These are phyloP conservation scores for Globisporangium barbulae DNA, from an alignment of 352 stramenopile genomes.

Conservation along the genomic window DNA sequence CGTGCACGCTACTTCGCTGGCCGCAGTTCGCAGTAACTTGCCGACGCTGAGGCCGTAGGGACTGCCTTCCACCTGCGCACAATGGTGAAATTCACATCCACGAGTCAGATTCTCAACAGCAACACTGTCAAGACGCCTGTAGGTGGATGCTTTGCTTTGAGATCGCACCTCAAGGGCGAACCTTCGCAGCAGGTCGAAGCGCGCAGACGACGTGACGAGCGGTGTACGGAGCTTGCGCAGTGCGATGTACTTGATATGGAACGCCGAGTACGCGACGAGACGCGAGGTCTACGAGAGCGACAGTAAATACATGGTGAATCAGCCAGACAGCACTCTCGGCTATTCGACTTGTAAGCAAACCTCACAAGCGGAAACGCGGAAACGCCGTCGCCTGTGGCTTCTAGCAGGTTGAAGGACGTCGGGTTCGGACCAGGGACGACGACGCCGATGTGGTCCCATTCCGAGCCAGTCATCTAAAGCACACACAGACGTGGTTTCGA, in stretches of 20 bases:
- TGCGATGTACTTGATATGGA: constrained; percentile 45
- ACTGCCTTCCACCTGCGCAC: constrained; percentile 33
- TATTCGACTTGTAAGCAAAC: not conserved
- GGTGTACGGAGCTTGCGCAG: constrained; percentile 51
- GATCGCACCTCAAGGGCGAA: constrained; percentile 35
- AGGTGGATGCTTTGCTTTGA: not conserved
- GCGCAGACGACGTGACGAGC: constrained; percentile 38
- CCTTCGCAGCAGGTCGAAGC: constrained; percentile 39
- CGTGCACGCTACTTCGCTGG: constrained; percentile 7
- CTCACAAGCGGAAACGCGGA: constrained; percentile 44
- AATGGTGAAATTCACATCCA: not conserved
- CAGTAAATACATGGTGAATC: not conserved
- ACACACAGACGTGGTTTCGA: not conserved
- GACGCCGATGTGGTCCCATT: constrained; percentile 67
- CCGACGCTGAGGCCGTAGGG: constrained; percentile 52
- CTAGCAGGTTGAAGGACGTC: constrained; percentile 36
- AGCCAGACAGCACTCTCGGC: not conserved
- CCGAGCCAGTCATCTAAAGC: constrained; percentile 42
- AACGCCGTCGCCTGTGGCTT: constrained; percentile 66
- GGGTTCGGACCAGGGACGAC: constrained; percentile 31
- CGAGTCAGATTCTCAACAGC: not conserved
- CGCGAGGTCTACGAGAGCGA: constrained; percentile 21
- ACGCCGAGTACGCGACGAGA: constrained; percentile 35
- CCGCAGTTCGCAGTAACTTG: constrained; percentile 37
- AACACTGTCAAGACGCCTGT: not conserved